A percentile compares a stretch with the other conserved stretches of the same genome.
Evolutionary conservation across 352 stramenopile genomes (phyloP).

Genomic region (Globisporangium iwayamae): DNA sequence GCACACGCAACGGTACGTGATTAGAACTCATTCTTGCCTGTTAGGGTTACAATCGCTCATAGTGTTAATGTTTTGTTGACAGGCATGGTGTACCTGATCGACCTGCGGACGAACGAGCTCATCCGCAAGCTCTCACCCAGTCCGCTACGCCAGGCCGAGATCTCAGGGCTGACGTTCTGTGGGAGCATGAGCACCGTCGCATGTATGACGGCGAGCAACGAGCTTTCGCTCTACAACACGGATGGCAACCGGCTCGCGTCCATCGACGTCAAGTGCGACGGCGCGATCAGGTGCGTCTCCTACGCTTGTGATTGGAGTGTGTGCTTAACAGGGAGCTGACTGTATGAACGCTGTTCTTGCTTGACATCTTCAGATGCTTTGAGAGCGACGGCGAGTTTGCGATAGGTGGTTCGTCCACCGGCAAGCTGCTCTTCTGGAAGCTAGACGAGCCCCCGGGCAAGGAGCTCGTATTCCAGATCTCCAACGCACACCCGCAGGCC

Average conservation of each 20-base stretch:
- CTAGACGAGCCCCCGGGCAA: slow-evolving; percentile 61
- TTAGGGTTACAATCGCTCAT: neutral
- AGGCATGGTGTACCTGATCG: slow-evolving; percentile 69
- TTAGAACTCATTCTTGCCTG: neutral
- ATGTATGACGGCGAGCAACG: slow-evolving; percentile 67
- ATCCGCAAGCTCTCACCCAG: slow-evolving; percentile 59
- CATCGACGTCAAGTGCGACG: slow-evolving; percentile 58
- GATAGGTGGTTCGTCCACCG: slow-evolving; percentile 65
- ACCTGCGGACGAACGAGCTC: slow-evolving; percentile 62
- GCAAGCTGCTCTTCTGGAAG: slow-evolving; percentile 82
- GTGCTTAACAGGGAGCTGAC: neutral
- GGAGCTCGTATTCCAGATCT: slow-evolving; percentile 72
- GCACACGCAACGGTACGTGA: slow-evolving; percentile 53
- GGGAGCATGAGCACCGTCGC: slow-evolving; percentile 44
- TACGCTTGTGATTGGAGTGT: neutral
- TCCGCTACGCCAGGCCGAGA: slow-evolving; percentile 48
- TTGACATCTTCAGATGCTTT: slow-evolving; percentile 46
- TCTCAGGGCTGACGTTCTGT: slow-evolving; percentile 64
- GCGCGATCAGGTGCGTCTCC: slow-evolving; percentile 45
- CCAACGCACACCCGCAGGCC: slow-evolving; percentile 57
- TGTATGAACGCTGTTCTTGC: neutral
- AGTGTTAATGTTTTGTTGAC: neutral
- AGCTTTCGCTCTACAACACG: slow-evolving; percentile 62
- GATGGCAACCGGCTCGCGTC: slow-evolving; percentile 57
- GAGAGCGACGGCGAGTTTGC: slow-evolving; percentile 78